These are phyloP conservation scores for Orychophragmus violaceus DNA, from an alignment of 345 rosid genomes.

Conservation along the genomic window DNA sequence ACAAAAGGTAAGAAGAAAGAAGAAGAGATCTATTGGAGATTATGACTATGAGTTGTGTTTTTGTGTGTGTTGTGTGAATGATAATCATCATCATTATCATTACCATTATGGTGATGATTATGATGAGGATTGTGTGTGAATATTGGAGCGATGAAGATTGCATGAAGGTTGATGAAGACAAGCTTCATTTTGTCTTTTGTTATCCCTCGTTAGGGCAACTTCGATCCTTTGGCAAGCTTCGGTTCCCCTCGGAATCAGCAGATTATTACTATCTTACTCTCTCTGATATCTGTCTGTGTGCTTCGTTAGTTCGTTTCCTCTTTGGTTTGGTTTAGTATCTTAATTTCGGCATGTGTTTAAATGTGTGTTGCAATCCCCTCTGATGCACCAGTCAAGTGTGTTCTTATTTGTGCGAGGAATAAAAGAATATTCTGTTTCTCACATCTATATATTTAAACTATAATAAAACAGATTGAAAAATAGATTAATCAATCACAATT, in stretches of 20 bases:
- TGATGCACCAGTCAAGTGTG: conserved; percentile 15
- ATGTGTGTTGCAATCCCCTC: conserved; percentile 12
- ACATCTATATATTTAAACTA: background rate
- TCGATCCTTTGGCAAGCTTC: conserved; percentile 42
- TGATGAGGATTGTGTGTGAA: conserved; percentile 27
- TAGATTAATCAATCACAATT: too few relatives aligned
- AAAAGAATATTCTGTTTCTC: conserved; percentile 21
- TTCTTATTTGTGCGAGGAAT: conserved; percentile 16
- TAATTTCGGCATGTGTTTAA: conserved; percentile 7
- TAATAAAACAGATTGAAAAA: too few relatives aligned
- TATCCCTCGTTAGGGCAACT: conserved; percentile 39
- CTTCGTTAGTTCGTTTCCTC: background rate
- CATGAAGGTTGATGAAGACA: conserved; percentile 36
- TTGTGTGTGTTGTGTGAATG: conserved; percentile 23
- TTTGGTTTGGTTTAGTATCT: conserved; percentile 2
- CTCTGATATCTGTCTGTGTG: background rate
- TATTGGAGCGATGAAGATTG: conserved; percentile 42
- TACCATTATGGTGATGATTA: conserved; percentile 15
- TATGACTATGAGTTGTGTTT: conserved; percentile 3
- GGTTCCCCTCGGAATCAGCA: conserved; percentile 44
- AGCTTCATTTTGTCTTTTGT: conserved; percentile 23
- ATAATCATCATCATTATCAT: background rate
- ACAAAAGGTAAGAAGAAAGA: conserved; percentile 16
- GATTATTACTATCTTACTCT: conserved; percentile 23
- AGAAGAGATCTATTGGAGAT: background rate